phyloP scores from a whole-genome alignment of 441 rosid species.

The Hypseocharis bilobata region DNA sequence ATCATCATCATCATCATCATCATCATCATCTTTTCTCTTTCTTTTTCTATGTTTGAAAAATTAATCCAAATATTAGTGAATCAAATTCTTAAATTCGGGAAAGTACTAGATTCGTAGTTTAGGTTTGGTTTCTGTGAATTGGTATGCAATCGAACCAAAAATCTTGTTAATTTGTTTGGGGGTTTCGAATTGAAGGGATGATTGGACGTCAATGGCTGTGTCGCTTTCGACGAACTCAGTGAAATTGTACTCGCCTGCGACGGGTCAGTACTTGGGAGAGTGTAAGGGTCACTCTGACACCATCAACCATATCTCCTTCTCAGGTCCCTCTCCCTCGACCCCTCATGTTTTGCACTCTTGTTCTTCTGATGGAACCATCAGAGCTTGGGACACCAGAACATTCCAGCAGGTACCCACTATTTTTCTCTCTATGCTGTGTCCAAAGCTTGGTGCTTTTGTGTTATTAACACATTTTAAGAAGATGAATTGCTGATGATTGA shows the following conservation, averaged over 20 bases:
- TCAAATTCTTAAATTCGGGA: too few species aligned
- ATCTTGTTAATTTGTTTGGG: not conserved
- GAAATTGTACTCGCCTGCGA: constrained; percentile 70
- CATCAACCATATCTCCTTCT: constrained; percentile 60
- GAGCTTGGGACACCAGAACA: constrained; percentile 82
- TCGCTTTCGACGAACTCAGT: constrained; percentile 69
- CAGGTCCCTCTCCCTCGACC: constrained; percentile 39
- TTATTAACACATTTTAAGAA: not conserved
- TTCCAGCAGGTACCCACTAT: constrained; percentile 46
- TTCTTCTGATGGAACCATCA: constrained; percentile 69
- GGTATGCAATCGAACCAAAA: constrained; percentile 3
- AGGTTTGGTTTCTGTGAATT: too few species aligned
- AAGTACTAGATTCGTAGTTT: not conserved
- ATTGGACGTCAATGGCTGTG: constrained; percentile 81
- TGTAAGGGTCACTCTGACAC: constrained; percentile 65
- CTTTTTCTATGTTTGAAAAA: too few species aligned
- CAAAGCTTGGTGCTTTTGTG: not conserved
- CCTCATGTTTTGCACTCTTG: constrained; percentile 68
- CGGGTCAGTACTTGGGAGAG: constrained; percentile 78
- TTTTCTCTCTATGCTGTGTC: not conserved
- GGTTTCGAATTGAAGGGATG: constrained; percentile 27
- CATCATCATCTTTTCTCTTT: too few species aligned
- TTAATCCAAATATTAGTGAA: too few species aligned
- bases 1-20: too few species aligned
- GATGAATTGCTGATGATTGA: not conserved